Evolutionary conservation across 371 early-diverging fungal species (phyloP).

Genomic region (Mucor velutinosus): DNA sequence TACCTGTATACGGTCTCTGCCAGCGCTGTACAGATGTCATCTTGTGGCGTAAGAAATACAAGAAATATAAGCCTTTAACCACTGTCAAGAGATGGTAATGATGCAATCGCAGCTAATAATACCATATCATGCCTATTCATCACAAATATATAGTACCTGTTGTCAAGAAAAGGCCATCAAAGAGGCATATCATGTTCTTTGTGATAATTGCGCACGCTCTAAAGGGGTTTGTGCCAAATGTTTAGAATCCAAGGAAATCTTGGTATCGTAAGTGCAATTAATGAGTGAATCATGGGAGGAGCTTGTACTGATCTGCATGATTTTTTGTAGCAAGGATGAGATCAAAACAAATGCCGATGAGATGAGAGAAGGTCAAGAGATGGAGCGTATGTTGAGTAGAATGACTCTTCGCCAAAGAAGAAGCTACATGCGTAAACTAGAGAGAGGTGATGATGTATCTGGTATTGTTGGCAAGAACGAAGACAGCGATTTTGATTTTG

Average conservation of each 20-base stretch:
- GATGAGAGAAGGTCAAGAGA: constrained; percentile 71
- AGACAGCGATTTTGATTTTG: constrained; percentile 49
- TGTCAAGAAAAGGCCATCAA: constrained; percentile 86
- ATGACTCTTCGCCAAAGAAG: constrained; percentile 90
- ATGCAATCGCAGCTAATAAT: not conserved
- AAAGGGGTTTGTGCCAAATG: constrained; percentile 95
- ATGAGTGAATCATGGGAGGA: not conserved
- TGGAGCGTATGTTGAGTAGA: constrained; percentile 65
- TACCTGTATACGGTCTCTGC: constrained; percentile 91
- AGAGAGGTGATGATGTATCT: constrained; percentile 62
- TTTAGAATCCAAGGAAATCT: constrained; percentile 72
- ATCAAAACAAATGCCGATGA: constrained; percentile 61
- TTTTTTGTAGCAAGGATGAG: constrained; percentile 45
- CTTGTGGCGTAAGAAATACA: constrained; percentile 89
- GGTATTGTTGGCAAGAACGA: constrained; percentile 39
- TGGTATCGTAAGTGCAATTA: constrained; percentile 45
- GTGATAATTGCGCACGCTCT: constrained; percentile 79
- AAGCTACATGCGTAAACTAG: constrained; percentile 79
- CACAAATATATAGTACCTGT: constrained; percentile 22
- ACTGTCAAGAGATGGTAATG: constrained; percentile 84
- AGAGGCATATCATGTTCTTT: constrained; percentile 95
- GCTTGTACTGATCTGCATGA: not conserved
- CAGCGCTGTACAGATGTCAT: constrained; percentile 88
- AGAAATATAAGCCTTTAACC: constrained; percentile 96
- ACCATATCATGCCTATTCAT: not conserved